Percentiles rank a stretch among this genome's conserved stretches.
Evolutionary conservation across 169 alveolate genomes (phyloP).

Genomic region (Babesia ovis): DNA sequence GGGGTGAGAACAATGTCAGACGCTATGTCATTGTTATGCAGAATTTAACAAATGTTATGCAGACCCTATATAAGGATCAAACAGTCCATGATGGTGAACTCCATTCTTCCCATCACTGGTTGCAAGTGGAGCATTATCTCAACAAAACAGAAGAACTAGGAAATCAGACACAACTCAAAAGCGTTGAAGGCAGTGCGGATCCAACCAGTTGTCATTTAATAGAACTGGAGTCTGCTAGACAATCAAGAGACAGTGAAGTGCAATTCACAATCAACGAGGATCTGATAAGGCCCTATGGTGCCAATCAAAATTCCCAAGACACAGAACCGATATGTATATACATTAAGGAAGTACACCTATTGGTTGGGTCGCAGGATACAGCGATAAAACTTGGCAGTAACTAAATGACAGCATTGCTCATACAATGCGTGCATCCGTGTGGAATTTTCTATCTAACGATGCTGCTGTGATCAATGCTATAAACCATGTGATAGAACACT

Average conservation of each 20-base stretch:
- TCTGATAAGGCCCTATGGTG: background rate
- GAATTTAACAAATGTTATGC: conserved; percentile 40
- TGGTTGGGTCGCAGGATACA: conserved; percentile 54
- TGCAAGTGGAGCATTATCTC: conserved; percentile 25
- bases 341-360: conserved; percentile 35
- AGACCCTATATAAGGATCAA: conserved; percentile 6
- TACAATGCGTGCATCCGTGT: too few species aligned
- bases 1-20: conserved; percentile 25
- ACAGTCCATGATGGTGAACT: background rate
- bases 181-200: background rate
- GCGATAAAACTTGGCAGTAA: conserved; percentile 14
- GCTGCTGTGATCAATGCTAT: too few species aligned
- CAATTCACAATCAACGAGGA: conserved; percentile 8
- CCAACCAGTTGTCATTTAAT: background rate
- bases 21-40: background rate
- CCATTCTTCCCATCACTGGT: conserved; percentile 65
- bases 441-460: too few species aligned
- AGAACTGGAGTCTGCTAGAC: background rate
- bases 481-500: too few species aligned
- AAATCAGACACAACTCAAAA: background rate
- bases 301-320: background rate
- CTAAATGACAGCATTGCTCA: background rate
- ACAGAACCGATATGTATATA: conserved; percentile 34
- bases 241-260: background rate
- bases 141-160: background rate